Conservation (phyloP, 2,329 filamentous ascomycete species). For the Microdochium trichocladiopsis region DNA sequence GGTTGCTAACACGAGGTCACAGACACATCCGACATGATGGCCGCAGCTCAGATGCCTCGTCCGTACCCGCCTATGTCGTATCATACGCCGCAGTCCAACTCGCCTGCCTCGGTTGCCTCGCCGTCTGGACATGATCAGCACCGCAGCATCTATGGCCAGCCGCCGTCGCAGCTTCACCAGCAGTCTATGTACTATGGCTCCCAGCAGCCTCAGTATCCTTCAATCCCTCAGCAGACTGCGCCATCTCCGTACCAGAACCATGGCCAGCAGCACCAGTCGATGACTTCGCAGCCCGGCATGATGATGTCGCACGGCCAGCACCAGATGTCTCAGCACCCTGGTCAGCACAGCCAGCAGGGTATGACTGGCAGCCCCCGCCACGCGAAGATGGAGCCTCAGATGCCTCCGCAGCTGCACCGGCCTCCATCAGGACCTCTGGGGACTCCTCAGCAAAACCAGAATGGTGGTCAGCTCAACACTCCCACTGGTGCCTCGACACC, state of each 20-base stretch:
- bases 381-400: constrained; percentile 56
- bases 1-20: constrained; percentile 10
- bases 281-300: constrained; percentile 58
- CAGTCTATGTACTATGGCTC: constrained; percentile 70
- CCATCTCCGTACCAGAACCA: constrained; percentile 55
- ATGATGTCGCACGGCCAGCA: constrained; percentile 58
- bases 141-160: constrained; percentile 77
- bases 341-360: constrained; percentile 45
- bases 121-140: constrained; percentile 86
- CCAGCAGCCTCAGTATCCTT: constrained; percentile 55
- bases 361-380: constrained; percentile 56
- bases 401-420: constrained; percentile 55
- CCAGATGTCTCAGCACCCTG: constrained; percentile 51
- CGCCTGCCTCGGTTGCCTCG: constrained; percentile 86
- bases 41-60: constrained; percentile 62
- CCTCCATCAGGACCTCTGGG: constrained; percentile 41
- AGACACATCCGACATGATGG: constrained; percentile 62
- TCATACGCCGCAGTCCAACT: constrained; percentile 92
- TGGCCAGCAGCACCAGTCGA: constrained; percentile 47
- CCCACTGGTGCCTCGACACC: constrained; percentile 33
- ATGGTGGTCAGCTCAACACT: constrained; percentile 35
- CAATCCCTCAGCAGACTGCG: constrained; percentile 56
- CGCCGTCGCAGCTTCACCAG: constrained; percentile 69
- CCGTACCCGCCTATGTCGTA: constrained; percentile 85
- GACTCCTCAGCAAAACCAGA: constrained; percentile 36